Conservation (phyloP, 2,329 filamentous ascomycete genomes). For the Apiospora saccharicola region DNA sequence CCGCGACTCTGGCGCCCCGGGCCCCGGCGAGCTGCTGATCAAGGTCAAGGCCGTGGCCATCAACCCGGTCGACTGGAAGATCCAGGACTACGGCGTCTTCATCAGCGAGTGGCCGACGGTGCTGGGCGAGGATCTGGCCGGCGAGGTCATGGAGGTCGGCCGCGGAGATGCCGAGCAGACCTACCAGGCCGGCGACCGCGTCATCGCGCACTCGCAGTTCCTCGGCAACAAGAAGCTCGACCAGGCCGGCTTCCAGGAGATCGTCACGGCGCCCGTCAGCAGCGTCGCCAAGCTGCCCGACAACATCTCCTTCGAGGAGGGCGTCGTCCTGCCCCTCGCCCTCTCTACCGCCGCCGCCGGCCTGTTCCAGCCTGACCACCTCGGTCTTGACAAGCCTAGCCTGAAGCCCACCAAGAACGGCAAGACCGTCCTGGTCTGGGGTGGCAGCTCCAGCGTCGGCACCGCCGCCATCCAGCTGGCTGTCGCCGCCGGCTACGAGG, state of each 20-base stretch:
- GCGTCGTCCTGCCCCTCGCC: conserved; percentile 32
- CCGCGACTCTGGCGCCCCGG: conserved; percentile 6
- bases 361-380: conserved; percentile 28
- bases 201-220: conserved; percentile 41
- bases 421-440: conserved; percentile 28
- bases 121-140: conserved; percentile 38
- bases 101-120: conserved; percentile 31
- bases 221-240: conserved; percentile 18
- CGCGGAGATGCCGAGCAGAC: conserved; percentile 31
- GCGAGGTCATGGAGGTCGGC: conserved; percentile 32
- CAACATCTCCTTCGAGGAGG: conserved; percentile 29
- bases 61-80: conserved; percentile 47
- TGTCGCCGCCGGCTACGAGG: conserved; percentile 48
- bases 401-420: background rate
- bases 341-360: conserved; percentile 31
- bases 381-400: conserved; percentile 24
- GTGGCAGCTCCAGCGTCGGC: conserved; percentile 51
- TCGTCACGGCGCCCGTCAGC: conserved; percentile 22
- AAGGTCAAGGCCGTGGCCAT: conserved; percentile 39
- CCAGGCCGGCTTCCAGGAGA: conserved; percentile 32
- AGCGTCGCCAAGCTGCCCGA: conserved; percentile 30
- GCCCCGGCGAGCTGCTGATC: conserved; percentile 28
- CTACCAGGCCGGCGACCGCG: conserved; percentile 34
- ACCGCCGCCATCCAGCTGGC: conserved; percentile 51
- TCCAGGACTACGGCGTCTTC: conserved; percentile 39